These are phyloP conservation scores for Pseudonitzschia multiseries DNA, from an alignment of 108 stramenopile genomes.

Conservation along the genomic window DNA sequence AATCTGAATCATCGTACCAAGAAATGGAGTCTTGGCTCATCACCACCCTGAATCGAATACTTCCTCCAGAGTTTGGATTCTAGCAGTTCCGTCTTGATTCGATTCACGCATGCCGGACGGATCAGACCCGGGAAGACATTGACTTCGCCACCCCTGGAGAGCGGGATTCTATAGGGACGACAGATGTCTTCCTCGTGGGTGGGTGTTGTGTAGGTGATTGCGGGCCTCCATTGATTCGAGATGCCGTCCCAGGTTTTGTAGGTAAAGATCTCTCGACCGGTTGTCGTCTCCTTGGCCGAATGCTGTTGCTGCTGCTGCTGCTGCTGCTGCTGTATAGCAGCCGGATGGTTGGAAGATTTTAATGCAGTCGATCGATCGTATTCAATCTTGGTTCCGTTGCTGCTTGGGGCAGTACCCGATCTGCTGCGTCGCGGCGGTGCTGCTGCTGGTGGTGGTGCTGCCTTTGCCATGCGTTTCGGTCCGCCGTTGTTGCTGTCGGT, in stretches of 20 bases:
- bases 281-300: neutral
- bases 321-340: too few relatives aligned
- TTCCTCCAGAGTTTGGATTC: constrained; percentile 19
- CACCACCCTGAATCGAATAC: constrained; percentile 26
- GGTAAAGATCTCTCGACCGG: neutral
- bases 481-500: too few relatives aligned
- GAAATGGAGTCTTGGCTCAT: constrained; percentile 37
- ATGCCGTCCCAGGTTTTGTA: constrained; percentile 4
- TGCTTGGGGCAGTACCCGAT: too few relatives aligned
- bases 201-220: neutral
- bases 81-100: constrained; percentile 16
- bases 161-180: neutral
- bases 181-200: too few relatives aligned
- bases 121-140: constrained; percentile 10
- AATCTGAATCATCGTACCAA: too few relatives aligned
- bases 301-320: constrained; percentile 6
- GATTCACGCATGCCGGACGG: neutral
- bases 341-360: too few relatives aligned
- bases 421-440: too few relatives aligned
- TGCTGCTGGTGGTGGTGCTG: too few relatives aligned
- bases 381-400: too few relatives aligned
- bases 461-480: too few relatives aligned
- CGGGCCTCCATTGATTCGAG: neutral
- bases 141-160: constrained; percentile 5
- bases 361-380: too few relatives aligned